Conservation (phyloP, 164 flowering plant genomes). For the Saururus chinensis region DNA sequence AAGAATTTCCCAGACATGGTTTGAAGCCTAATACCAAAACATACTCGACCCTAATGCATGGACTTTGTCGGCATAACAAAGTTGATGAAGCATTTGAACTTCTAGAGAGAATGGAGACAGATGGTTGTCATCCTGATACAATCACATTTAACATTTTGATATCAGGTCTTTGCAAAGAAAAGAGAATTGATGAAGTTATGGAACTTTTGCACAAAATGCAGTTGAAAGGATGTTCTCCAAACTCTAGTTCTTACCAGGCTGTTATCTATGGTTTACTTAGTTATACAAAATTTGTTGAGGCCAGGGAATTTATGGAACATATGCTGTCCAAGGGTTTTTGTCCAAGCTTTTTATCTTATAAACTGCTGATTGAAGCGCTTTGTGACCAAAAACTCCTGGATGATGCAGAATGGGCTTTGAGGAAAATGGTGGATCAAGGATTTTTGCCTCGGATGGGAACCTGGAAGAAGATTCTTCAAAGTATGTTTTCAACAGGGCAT, state of each 20-base stretch:
- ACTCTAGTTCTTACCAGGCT: conserved; percentile 60
- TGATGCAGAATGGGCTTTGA: conserved; percentile 54
- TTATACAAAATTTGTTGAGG: conserved; percentile 39
- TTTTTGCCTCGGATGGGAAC: conserved; percentile 63
- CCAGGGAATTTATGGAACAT: conserved; percentile 34
- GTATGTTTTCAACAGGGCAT: conserved; percentile 13
- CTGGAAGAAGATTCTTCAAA: conserved; percentile 49
- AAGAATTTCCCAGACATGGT: conserved; percentile 65
- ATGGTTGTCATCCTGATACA: conserved; percentile 50
- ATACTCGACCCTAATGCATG: conserved; percentile 67
- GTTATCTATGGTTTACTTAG: conserved; percentile 64
- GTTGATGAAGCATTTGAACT: conserved; percentile 62
- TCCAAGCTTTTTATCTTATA: conserved; percentile 71
- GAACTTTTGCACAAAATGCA: conserved; percentile 49
- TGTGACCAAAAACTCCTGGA: conserved; percentile 31
- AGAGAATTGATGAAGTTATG: conserved; percentile 46
- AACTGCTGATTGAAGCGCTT: conserved; percentile 51
- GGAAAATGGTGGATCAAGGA: conserved; percentile 59
- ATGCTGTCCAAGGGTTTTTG: conserved; percentile 34
- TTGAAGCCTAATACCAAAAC: conserved; percentile 55
- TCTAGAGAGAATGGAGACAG: conserved; percentile 59
- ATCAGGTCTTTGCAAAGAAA: conserved; percentile 60
- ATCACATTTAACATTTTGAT: conserved; percentile 66
- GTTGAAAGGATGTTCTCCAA: conserved; percentile 66
- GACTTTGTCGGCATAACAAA: conserved; percentile 41